A percentile compares a stretch with the other conserved stretches of the same genome.
Conservation (phyloP, 306 rosid genomes). For the Casuarina equisetifolia region DNA sequence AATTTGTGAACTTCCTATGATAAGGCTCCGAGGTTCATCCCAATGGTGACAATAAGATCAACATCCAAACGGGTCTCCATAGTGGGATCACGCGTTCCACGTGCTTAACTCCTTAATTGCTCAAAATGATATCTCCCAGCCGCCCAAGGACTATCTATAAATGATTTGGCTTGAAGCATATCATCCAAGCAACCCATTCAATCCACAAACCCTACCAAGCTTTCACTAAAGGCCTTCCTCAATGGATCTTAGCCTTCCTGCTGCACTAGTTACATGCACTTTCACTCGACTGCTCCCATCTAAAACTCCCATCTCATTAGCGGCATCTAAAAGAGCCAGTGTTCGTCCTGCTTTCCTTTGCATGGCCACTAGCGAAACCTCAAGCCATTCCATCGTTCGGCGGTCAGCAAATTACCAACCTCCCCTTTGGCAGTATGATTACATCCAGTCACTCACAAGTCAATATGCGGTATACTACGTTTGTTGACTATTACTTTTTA, state of each 20-base stretch:
- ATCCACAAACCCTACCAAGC: neutral
- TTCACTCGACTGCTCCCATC: neutral
- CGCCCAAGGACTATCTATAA: neutral
- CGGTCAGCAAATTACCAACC: slow-evolving; percentile 25
- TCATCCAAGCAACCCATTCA: neutral
- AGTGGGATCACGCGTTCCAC: too few relatives aligned
- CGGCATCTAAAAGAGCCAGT: neutral
- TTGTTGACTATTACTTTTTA: too few relatives aligned
- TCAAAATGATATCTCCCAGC: too few relatives aligned
- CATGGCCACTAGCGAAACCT: neutral
- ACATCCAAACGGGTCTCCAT: too few relatives aligned
- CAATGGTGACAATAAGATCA: too few relatives aligned
- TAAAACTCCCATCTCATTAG: neutral
- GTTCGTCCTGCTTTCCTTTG: neutral
- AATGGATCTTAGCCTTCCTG: neutral
- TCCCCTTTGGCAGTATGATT: slow-evolving; percentile 22
- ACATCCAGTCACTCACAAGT: slow-evolving; percentile 14
- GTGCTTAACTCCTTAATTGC: too few relatives aligned
- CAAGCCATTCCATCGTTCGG: slow-evolving; percentile 1
- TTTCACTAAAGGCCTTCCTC: neutral
- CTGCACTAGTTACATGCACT: neutral
- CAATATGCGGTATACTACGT: neutral
- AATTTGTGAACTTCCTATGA: too few relatives aligned
- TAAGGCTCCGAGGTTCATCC: too few relatives aligned
- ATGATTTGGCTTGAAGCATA: neutral